Evolutionary conservation across 2,329 filamentous ascomycete genomes (phyloP).

Genomic region (Ophiostoma ips): DNA sequence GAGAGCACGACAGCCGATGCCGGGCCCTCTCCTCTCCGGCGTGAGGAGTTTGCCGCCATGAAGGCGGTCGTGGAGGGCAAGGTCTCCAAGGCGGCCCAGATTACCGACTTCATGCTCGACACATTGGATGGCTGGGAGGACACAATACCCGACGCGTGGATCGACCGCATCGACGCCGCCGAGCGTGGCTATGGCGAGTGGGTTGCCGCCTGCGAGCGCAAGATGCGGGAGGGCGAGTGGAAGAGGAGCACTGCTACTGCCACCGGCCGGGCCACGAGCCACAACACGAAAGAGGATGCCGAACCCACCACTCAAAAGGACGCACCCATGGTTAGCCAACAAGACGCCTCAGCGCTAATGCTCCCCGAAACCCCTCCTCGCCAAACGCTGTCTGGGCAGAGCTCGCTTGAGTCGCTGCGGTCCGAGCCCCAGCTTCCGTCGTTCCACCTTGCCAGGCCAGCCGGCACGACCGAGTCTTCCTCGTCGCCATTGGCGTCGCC

Average conservation of each 20-base stretch:
- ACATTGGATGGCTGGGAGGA: slow-evolving; percentile 71
- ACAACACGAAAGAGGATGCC: too few relatives aligned
- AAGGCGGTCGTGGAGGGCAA: slow-evolving; percentile 50
- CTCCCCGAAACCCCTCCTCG: slow-evolving; percentile 3
- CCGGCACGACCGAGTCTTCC: slow-evolving; percentile 19
- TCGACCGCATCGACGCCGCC: slow-evolving; percentile 69
- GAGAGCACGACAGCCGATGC: slow-evolving; percentile 13
- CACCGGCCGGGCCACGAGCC: too few relatives aligned
- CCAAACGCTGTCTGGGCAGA: slow-evolving; percentile 1
- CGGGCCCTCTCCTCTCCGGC: slow-evolving; percentile 18
- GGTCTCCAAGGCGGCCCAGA: slow-evolving; percentile 54
- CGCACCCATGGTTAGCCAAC: background rate
- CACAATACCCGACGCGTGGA: slow-evolving; percentile 72
- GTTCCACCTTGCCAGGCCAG: slow-evolving; percentile 26
- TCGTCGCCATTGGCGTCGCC: slow-evolving; percentile 3
- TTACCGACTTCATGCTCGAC: slow-evolving; percentile 77
- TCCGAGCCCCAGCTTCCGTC: slow-evolving; percentile 21
- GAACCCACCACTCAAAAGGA: background rate
- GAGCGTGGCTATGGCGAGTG: slow-evolving; percentile 70
- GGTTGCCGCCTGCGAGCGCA: slow-evolving; percentile 63
- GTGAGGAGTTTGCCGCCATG: slow-evolving; percentile 41
- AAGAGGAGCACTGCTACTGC: background rate
- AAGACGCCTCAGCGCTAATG: background rate
- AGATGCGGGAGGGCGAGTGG: slow-evolving; percentile 54
- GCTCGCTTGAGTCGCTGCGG: slow-evolving; percentile 9